Evolutionary conservation across 2,329 filamentous ascomycete genomes (phyloP).

Genomic region (Venturia nashicola): DNA sequence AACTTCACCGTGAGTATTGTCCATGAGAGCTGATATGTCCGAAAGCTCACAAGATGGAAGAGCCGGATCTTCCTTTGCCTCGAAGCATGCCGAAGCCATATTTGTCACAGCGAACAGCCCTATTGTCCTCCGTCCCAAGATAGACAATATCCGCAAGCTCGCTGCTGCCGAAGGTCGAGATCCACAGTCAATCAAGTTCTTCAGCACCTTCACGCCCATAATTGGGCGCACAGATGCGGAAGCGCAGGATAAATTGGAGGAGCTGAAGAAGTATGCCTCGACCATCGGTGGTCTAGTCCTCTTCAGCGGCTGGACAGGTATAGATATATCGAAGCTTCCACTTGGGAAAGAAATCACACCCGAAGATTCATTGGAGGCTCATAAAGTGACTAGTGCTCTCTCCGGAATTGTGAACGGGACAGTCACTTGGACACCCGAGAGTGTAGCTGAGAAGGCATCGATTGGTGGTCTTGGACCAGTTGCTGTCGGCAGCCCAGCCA

Average conservation of each 20-base stretch:
- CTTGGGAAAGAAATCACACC: slow-evolving; percentile 40
- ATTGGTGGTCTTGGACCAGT: slow-evolving; percentile 19
- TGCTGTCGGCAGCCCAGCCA: slow-evolving; percentile 24
- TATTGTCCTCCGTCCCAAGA: slow-evolving; percentile 34
- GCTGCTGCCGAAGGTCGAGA: slow-evolving; percentile 41
- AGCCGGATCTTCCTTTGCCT: slow-evolving; percentile 44
- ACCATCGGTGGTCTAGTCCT: slow-evolving; percentile 43
- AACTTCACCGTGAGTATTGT: slow-evolving; percentile 29
- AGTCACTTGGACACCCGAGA: slow-evolving; percentile 16
- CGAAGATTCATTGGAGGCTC: slow-evolving; percentile 14
- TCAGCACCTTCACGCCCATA: slow-evolving; percentile 24
- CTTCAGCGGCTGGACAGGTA: slow-evolving; percentile 47
- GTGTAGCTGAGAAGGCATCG: slow-evolving; percentile 19
- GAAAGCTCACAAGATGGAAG: slow-evolving; percentile 13
- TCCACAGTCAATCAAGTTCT: slow-evolving; percentile 43
- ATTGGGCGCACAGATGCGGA: slow-evolving; percentile 29
- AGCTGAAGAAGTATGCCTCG: slow-evolving; percentile 40
- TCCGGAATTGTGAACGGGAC: slow-evolving; percentile 14
- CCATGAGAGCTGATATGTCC: neutral
- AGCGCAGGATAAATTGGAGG: slow-evolving; percentile 39
- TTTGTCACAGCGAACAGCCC: slow-evolving; percentile 46
- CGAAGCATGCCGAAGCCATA: slow-evolving; percentile 47
- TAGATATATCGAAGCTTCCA: slow-evolving; percentile 46
- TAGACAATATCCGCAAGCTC: slow-evolving; percentile 40
- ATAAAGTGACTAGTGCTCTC: slow-evolving; percentile 19